Evolutionary conservation across 192 early-diverging fungal species (phyloP).

Genomic region (Funneliformis mosseae): DNA sequence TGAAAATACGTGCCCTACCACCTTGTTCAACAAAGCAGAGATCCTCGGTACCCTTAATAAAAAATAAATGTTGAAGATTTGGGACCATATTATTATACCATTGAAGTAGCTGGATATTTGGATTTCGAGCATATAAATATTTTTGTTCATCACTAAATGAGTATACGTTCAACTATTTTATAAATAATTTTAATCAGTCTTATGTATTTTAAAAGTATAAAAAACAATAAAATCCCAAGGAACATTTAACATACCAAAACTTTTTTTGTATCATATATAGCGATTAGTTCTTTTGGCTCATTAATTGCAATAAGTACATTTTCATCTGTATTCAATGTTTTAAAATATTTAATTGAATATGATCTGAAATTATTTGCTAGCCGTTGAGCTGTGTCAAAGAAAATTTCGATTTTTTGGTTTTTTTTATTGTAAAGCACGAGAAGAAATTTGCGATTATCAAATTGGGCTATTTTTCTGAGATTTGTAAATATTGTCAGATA

Average conservation of each 20-base stretch:
- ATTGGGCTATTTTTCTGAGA: slow-evolving; percentile 7
- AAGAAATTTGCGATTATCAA: slow-evolving; percentile 4
- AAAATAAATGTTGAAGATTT: slow-evolving; percentile 17
- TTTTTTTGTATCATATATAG: neutral
- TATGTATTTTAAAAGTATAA: no score
- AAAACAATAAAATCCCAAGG: neutral
- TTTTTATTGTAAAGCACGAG: slow-evolving; percentile 1
- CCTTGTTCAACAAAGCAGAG: slow-evolving; percentile 23
- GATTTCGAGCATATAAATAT: neutral
- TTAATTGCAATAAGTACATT: slow-evolving; percentile 6
- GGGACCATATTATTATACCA: slow-evolving; percentile 18
- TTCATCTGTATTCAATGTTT: neutral
- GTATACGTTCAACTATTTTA: neutral
- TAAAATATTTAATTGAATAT: no score
- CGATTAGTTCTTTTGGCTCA: slow-evolving; percentile 18
- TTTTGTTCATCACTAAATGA: neutral
- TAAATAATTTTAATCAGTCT: no score
- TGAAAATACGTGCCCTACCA: slow-evolving; percentile 14
- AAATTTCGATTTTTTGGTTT: neutral
- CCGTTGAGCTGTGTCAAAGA: neutral
- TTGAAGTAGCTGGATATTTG: slow-evolving; percentile 14
- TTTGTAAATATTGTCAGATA: no score
- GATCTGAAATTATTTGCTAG: neutral
- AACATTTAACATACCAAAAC: slow-evolving; percentile 18
- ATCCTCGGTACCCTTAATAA: slow-evolving; percentile 21